Conservation (phyloP, 2,329 filamentous ascomycete species). For the Scedosporium apiospermum region DNA sequence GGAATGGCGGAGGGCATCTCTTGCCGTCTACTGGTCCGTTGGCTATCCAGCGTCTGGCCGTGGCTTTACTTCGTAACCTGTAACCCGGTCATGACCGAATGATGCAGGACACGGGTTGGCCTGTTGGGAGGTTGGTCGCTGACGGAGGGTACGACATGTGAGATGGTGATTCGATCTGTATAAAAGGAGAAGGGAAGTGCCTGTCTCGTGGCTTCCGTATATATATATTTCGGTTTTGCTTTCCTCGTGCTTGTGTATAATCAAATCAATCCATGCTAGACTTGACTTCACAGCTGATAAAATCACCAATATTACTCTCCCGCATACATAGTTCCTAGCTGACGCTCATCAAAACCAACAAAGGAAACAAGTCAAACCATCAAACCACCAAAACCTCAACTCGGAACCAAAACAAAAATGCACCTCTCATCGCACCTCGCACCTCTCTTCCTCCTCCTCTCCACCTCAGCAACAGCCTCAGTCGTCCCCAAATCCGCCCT, state of each 20-base stretch:
- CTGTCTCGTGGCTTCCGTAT: background rate
- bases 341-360: background rate
- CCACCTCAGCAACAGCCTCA: background rate
- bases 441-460: background rate
- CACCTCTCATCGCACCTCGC: background rate
- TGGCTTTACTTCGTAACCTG: background rate
- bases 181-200: background rate
- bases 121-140: background rate
- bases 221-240: background rate
- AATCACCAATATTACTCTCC: background rate
- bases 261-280: background rate
- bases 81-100: background rate
- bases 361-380: background rate
- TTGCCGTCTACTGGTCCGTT: background rate
- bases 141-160: background rate
- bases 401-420: background rate
- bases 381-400: background rate
- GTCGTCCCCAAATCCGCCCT: background rate
- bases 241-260: background rate
- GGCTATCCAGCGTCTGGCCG: background rate
- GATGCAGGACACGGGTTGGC: background rate
- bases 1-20: background rate
- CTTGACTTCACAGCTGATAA: background rate
- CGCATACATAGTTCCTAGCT: background rate
- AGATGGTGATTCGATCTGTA: background rate